These are phyloP conservation scores for Thinopyrum elongatum DNA, from an alignment of 176 grass and related monocot genomes.

Conservation along the genomic window DNA sequence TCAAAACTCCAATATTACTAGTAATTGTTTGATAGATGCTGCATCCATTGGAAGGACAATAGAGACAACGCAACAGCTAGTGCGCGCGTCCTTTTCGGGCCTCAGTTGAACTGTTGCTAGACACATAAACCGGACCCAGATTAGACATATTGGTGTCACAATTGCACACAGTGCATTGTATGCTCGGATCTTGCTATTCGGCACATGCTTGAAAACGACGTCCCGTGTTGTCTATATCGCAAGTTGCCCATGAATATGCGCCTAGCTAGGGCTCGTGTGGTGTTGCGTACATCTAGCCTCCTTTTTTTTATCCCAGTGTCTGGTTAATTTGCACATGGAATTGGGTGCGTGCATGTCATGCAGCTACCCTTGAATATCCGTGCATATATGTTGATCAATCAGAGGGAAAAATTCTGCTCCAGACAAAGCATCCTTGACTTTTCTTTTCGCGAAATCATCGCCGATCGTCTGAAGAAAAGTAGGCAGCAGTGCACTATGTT, in stretches of 20 bases:
- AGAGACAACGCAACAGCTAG: neutral
- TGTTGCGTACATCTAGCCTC: neutral
- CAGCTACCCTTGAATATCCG: neutral
- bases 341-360: neutral
- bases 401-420: neutral
- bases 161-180: neutral
- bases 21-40: neutral
- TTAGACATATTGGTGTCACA: neutral
- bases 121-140: neutral
- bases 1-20: neutral
- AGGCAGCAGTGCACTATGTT: too few relatives aligned
- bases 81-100: neutral
- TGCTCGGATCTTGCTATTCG: neutral
- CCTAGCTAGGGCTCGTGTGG: neutral
- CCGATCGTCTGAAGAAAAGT: too few relatives aligned
- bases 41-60: neutral
- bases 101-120: slow-evolving; percentile 8
- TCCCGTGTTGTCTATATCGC: neutral
- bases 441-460: too few relatives aligned
- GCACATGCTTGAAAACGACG: slow-evolving; percentile 42
- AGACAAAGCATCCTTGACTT: too few relatives aligned
- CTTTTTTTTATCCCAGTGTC: neutral
- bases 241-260: slow-evolving; percentile 23
- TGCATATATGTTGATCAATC: neutral
- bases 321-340: neutral